Evolutionary conservation across 2,329 filamentous ascomycete genomes (phyloP).

Genomic region (Arthrobotrys sphaeroides): DNA sequence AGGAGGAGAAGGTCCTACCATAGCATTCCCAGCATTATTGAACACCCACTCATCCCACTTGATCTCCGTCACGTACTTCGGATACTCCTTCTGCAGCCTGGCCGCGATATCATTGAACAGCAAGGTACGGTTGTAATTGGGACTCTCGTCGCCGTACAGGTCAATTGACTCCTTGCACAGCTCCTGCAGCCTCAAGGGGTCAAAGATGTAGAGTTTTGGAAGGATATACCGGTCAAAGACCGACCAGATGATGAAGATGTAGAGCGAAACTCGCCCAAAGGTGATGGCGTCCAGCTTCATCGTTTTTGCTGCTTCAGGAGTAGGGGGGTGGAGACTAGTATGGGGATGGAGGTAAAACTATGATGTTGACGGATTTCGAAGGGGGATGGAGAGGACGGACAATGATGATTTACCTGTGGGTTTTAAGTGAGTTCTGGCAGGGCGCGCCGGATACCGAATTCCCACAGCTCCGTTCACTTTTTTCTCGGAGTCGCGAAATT

Average conservation of each 20-base stretch:
- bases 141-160: slow-evolving; percentile 74
- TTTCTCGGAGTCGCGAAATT: slow-evolving; percentile 14
- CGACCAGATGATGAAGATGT: slow-evolving; percentile 31
- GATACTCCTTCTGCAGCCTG: slow-evolving; percentile 61
- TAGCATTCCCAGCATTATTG: slow-evolving; percentile 89
- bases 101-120: slow-evolving; percentile 73
- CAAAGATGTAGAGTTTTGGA: slow-evolving; percentile 76
- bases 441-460: slow-evolving; percentile 50
- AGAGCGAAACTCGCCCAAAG: slow-evolving; percentile 17
- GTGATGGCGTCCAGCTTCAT: slow-evolving; percentile 38
- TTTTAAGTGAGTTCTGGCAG: slow-evolving; percentile 8
- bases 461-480: slow-evolving; percentile 10
- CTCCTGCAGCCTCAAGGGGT: slow-evolving; percentile 73
- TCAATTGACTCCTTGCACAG: slow-evolving; percentile 73
- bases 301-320: too few species aligned
- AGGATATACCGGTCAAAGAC: slow-evolving; percentile 52
- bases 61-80: slow-evolving; percentile 69
- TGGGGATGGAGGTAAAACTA: too few species aligned
- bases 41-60: slow-evolving; percentile 83
- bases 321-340: not conserved
- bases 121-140: slow-evolving; percentile 64
- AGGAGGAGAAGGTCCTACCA: slow-evolving; percentile 63
- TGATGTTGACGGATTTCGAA: too few species aligned
- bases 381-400: too few species aligned
- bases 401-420: slow-evolving; percentile 3